Base-by-base conservation (phyloP, 2,329 filamentous ascomycete genomes). In the Hymenoscyphus repandus region DNA sequence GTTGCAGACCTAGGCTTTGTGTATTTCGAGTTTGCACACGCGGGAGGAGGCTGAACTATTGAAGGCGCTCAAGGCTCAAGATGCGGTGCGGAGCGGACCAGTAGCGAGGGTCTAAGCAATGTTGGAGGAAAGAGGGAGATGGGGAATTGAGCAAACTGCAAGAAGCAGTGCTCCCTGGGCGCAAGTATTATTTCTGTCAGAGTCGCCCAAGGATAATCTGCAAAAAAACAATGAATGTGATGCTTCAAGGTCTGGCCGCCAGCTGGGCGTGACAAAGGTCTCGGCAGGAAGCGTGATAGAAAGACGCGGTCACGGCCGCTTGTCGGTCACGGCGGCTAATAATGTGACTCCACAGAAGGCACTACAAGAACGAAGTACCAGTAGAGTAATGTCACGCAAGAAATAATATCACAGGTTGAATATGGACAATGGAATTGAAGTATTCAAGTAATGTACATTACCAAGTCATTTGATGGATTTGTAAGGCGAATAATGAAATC, bases 31-130 rank as follows among this genome's bases (percentile, higher is more conserved):
- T 52, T 39, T 30, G 40, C 18, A 33, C 39, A 39, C 18, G 41
- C 41, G 46, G 43, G 37, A 41, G 38, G 47, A 53, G 51, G 51
- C 51, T 50, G 43, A 53, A 45, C 45, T 37, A 34, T 30, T 15
- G 33, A 20, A 41, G 6, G 39, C 18, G 37, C 18, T 17, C 37
- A 31, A 42, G 37, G n/a, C 22, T 42, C 27, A 37, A 37, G 38
- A 17, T 11, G 45, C 45, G 38, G 33, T 27, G 22, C 22, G 22
- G 22, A 27, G 22, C 7, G 22, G 22, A 27, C 22, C 22, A 27
- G 22, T 47, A 3, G 44, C 33, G 27, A 45, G 42, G 44, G 42
- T 46, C 36, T n/a, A 45, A 45, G 32, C 45, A 37, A 46, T 43
- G 40, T 31, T 13, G 12, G 18, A 31, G 9, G 5, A 12, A 30